These are phyloP conservation scores for Nicotiana attenuata DNA, from an alignment of 257 asterid species.

Conservation along the genomic window DNA sequence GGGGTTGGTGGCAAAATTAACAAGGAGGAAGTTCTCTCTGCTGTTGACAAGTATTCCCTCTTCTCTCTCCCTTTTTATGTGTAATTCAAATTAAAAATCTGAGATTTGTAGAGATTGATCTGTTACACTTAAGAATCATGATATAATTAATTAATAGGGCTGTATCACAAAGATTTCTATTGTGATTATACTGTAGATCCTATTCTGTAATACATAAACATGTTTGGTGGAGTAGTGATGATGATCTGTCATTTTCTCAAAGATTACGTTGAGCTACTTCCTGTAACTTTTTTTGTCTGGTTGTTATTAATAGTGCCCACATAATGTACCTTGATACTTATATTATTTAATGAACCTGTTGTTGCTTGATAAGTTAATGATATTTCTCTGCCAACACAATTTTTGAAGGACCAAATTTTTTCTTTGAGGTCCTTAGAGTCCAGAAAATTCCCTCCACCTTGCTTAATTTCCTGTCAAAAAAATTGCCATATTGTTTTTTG, in stretches of 20 bases:
- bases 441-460: no score
- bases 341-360: background rate
- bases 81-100: background rate
- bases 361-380: background rate
- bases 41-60: constrained; percentile 64
- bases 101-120: background rate
- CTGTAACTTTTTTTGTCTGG: no score
- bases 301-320: background rate
- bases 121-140: background rate
- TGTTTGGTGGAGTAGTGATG: background rate
- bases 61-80: background rate
- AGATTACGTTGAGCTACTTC: background rate
- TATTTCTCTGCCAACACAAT: background rate
- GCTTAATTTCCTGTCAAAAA: no score
- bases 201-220: background rate
- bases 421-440: background rate
- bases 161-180: background rate
- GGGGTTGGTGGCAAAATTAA: constrained; percentile 85
- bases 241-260: background rate
- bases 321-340: background rate
- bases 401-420: background rate
- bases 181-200: background rate
- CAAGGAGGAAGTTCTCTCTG: constrained; percentile 69
- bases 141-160: background rate
- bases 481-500: no score